Evolutionary conservation across 2,329 filamentous ascomycete species (phyloP).

Genomic region (Ceratocystis cubensis): DNA sequence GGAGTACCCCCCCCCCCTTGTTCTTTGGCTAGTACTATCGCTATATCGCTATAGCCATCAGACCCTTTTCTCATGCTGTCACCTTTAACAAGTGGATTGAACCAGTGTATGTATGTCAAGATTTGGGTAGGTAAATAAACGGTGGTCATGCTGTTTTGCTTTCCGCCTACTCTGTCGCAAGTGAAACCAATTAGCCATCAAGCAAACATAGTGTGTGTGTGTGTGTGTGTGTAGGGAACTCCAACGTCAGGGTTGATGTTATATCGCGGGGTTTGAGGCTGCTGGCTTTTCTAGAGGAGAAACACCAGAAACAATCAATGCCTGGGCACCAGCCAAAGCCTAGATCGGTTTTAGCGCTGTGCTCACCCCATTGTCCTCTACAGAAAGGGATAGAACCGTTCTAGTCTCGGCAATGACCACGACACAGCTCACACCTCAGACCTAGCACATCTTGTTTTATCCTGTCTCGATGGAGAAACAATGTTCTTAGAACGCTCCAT

Average conservation of each 20-base stretch:
- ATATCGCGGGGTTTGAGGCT: neutral
- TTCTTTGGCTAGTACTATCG: neutral
- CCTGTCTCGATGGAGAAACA: neutral
- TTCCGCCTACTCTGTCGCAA: neutral
- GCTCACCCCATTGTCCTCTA: neutral
- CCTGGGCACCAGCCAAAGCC: neutral
- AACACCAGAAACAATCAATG: neutral
- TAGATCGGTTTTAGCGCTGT: neutral
- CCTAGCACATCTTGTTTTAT: neutral
- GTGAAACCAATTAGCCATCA: too few relatives aligned
- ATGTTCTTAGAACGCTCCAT: constrained; percentile 4
- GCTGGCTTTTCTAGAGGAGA: neutral
- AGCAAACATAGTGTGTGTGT: neutral
- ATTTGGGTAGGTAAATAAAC: neutral
- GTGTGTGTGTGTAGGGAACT: neutral
- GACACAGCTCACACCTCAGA: neutral
- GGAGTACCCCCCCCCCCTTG: neutral
- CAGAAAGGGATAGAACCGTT: neutral
- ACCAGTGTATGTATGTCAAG: neutral
- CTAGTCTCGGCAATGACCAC: constrained; percentile 7
- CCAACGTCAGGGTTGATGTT: neutral
- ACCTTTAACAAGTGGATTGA: neutral
- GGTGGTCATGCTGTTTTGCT: neutral
- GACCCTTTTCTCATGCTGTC: neutral
- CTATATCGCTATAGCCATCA: neutral